phyloP scores from a whole-genome alignment of 2,329 filamentous ascomycete genomes.

The Davidsoniella virescens region DNA sequence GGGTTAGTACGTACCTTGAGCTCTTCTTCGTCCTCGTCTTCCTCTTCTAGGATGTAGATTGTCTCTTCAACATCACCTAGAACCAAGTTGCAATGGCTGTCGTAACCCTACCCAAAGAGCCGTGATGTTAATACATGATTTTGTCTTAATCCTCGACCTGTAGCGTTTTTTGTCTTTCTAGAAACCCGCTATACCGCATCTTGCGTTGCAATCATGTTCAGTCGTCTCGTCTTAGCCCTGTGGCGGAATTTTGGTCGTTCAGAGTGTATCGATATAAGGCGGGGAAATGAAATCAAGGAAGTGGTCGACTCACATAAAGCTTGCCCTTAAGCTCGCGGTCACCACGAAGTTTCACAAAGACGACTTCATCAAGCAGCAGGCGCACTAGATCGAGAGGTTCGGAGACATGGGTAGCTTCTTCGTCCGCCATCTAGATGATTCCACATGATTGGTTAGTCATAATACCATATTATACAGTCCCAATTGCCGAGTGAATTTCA shows the following conservation, averaged over 20 bases:
- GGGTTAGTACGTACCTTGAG: slow-evolving; percentile 42
- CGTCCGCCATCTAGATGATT: slow-evolving; percentile 54
- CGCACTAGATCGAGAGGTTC: slow-evolving; percentile 94
- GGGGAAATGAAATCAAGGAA: neutral
- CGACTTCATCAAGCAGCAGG: slow-evolving; percentile 83
- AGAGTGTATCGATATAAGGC: no score
- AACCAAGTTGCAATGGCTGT: slow-evolving; percentile 95
- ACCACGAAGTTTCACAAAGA: slow-evolving; percentile 92
- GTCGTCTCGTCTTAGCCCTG: no score
- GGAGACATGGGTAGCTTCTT: slow-evolving; percentile 55
- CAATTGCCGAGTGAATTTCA: no score
- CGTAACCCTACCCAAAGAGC: slow-evolving; percentile 56
- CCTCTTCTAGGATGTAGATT: slow-evolving; percentile 55
- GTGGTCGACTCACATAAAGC: slow-evolving; percentile 54
- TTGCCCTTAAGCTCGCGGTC: slow-evolving; percentile 91
- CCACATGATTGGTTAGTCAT: no score
- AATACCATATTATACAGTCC: no score
- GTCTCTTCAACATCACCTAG: slow-evolving; percentile 95
- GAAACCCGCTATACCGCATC: no score
- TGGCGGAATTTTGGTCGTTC: no score
- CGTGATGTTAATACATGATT: neutral
- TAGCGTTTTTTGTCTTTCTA: no score
- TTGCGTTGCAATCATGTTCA: neutral
- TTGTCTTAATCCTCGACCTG: neutral
- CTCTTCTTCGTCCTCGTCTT: slow-evolving; percentile 30